phyloP scores from a whole-genome alignment of 2,329 filamentous ascomycete species.

The Diplodia corticola region DNA sequence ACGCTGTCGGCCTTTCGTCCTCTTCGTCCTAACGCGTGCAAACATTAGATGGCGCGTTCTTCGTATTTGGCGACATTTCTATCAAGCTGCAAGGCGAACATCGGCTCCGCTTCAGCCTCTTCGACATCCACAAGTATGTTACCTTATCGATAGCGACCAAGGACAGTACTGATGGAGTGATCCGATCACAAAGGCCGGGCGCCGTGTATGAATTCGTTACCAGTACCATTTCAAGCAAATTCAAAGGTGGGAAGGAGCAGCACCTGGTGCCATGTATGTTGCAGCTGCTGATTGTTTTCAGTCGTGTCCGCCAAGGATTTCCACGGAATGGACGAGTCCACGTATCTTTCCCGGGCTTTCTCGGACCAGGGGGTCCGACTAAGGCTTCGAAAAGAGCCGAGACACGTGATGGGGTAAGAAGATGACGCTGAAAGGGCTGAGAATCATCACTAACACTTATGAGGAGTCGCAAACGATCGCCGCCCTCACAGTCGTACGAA shows the following conservation, averaged over 20 bases:
- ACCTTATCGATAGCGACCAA: not conserved
- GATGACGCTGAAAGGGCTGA: not conserved
- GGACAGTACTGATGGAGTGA: not conserved
- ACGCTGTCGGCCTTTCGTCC: not conserved
- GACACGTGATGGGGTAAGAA: slow-evolving; percentile 39
- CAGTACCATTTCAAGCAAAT: slow-evolving; percentile 62
- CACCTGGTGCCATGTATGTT: not conserved
- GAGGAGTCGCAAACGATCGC: slow-evolving; percentile 19
- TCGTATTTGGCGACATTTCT: slow-evolving; percentile 87
- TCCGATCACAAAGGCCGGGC: not conserved
- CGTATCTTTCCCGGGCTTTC: slow-evolving; percentile 76
- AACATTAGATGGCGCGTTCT: slow-evolving; percentile 72
- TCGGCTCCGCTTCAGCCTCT: slow-evolving; percentile 74
- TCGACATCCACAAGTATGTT: slow-evolving; percentile 65
- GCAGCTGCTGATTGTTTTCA: slow-evolving; percentile 27
- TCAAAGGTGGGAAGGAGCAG: slow-evolving; percentile 58
- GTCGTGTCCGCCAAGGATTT: slow-evolving; percentile 65
- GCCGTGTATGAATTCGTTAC: slow-evolving; percentile 47
- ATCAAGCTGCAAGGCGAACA: slow-evolving; percentile 72
- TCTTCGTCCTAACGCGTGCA: slow-evolving; percentile 12
- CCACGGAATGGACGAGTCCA: slow-evolving; percentile 78
- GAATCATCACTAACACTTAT: not conserved
- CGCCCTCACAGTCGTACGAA: not conserved
- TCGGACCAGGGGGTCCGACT: slow-evolving; percentile 85
- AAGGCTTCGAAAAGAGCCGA: slow-evolving; percentile 78